Conservation (phyloP, 2,329 filamentous ascomycete genomes). For the Leptographium wingfieldii region DNA sequence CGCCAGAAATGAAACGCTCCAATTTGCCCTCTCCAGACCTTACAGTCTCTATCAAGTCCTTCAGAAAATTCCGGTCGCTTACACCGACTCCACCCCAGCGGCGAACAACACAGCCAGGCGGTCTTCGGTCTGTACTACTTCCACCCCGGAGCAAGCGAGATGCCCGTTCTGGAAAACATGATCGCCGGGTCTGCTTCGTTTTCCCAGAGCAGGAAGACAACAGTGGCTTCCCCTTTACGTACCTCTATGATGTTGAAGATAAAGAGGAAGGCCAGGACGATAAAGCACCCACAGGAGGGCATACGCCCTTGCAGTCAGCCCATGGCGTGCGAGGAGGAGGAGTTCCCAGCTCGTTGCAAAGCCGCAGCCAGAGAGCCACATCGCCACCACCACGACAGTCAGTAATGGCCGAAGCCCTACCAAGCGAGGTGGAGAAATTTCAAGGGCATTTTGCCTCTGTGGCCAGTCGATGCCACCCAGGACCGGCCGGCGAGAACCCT, state of each 20-base stretch:
- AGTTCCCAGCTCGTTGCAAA: too few species aligned
- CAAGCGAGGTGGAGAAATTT: constrained; percentile 25
- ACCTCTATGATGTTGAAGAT: constrained; percentile 1
- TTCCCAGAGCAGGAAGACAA: constrained; percentile 1
- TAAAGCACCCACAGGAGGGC: not conserved
- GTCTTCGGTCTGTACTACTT: constrained; percentile 5
- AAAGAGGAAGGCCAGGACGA: not conserved
- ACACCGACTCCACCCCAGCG: constrained; percentile 26
- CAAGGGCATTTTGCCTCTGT: constrained; percentile 13
- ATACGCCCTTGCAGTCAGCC: not conserved
- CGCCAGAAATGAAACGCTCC: constrained; percentile 16
- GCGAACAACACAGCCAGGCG: not conserved
- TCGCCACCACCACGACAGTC: constrained; percentile 32
- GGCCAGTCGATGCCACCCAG: constrained; percentile 1
- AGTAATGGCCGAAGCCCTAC: constrained; percentile 19
- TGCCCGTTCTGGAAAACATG: not conserved
- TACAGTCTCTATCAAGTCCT: constrained; percentile 36
- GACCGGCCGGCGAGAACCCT: too few species aligned
- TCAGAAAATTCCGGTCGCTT: constrained; percentile 38
- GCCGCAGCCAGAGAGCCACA: constrained; percentile 11
- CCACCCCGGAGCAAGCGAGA: constrained; percentile 9
- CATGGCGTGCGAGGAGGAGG: not conserved
- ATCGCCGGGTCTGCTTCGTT: constrained; percentile 23
- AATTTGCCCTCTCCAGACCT: constrained; percentile 31
- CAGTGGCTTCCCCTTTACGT: not conserved